Evolutionary conservation across 1,284 basidiomycete genomes (phyloP).

Genomic region (Irpex rosettiformis): DNA sequence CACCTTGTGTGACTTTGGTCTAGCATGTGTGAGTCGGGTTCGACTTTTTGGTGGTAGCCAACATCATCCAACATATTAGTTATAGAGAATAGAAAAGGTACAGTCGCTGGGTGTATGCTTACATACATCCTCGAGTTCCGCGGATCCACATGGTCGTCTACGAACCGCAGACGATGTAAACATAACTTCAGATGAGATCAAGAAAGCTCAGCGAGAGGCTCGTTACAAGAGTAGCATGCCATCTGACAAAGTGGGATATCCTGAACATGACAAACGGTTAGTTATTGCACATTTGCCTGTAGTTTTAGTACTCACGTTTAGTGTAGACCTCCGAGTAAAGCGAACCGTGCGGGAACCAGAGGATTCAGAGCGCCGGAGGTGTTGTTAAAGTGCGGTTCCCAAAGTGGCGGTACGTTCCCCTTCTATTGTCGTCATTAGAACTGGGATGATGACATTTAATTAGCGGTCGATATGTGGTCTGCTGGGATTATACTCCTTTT

Average conservation of each 20-base stretch:
- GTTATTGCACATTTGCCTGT: slow-evolving; percentile 5
- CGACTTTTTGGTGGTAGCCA: background rate
- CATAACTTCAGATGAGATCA: slow-evolving; percentile 42
- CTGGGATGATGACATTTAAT: background rate
- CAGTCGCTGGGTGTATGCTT: slow-evolving; percentile 59
- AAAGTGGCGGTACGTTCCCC: slow-evolving; percentile 74
- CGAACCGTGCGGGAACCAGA: slow-evolving; percentile 94
- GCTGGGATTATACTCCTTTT: slow-evolving; percentile 91
- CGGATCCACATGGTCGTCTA: slow-evolving; percentile 66
- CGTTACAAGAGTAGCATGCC: slow-evolving; percentile 49
- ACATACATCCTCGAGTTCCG: slow-evolving; percentile 61
- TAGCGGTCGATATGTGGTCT: slow-evolving; percentile 97
- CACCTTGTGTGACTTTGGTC: slow-evolving; percentile 92
- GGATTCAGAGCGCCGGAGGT: slow-evolving; percentile 98
- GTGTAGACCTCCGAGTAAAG: slow-evolving; percentile 79
- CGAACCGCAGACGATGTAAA: slow-evolving; percentile 30
- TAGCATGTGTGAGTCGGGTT: slow-evolving; percentile 72
- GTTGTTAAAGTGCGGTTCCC: slow-evolving; percentile 91
- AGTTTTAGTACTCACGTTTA: background rate
- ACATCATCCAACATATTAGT: background rate
- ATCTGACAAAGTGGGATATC: slow-evolving; percentile 73
- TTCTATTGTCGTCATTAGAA: background rate
- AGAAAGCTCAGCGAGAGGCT: slow-evolving; percentile 58
- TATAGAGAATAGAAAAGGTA: slow-evolving; percentile 55
- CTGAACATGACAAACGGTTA: slow-evolving; percentile 63